These are phyloP conservation scores for Tulasnella sp. DNA, from an alignment of 768 basidiomycete genomes.

Conservation along the genomic window DNA sequence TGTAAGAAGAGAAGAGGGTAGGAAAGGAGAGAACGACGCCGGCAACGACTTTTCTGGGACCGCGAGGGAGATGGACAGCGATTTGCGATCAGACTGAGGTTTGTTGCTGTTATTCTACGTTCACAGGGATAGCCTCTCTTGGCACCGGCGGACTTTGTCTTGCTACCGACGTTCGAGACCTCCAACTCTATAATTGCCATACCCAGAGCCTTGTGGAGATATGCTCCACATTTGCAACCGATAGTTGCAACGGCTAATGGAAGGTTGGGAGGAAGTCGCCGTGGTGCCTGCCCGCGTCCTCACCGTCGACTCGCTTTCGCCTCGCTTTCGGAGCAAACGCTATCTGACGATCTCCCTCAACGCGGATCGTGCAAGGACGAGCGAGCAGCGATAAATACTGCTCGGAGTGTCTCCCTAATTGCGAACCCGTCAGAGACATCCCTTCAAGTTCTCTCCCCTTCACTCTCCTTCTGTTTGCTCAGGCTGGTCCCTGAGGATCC, in stretches of 20 bases:
- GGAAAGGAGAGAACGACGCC: background rate
- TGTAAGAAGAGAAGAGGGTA: background rate
- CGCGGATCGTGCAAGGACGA: slow-evolving; percentile 5
- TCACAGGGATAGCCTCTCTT: background rate
- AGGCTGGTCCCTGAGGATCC: slow-evolving; percentile 8
- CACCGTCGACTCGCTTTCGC: background rate
- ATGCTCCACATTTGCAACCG: background rate
- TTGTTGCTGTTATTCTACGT: background rate
- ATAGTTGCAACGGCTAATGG: background rate
- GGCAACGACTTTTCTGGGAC: background rate
- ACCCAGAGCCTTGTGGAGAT: background rate
- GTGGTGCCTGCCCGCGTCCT: slow-evolving; percentile 5
- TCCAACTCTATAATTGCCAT: background rate
- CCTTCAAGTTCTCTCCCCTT: background rate
- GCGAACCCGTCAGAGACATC: background rate
- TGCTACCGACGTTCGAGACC: background rate
- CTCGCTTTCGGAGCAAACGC: background rate
- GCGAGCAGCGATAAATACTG: background rate
- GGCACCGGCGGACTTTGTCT: background rate
- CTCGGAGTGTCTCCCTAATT: background rate
- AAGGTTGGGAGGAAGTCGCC: background rate
- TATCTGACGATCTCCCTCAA: background rate
- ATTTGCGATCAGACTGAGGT: slow-evolving; percentile 12
- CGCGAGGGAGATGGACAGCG: background rate
- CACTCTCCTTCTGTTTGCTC: slow-evolving; percentile 13